Conservation (phyloP, 805 yeast genomes). For the Ogataea paraovalis region DNA sequence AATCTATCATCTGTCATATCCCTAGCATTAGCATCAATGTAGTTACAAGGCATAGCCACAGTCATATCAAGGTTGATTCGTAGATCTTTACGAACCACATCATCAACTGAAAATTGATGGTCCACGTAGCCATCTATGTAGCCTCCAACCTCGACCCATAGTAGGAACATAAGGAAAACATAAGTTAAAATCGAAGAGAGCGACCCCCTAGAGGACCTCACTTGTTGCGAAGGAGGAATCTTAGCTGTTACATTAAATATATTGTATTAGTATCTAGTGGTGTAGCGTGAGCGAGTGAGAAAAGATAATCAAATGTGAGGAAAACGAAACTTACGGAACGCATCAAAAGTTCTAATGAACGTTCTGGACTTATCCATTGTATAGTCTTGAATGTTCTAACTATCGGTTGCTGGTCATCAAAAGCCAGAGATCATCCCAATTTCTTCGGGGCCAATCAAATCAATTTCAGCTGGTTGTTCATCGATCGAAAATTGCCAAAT, state of each 20-base stretch:
- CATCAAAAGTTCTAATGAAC: constrained; percentile 54
- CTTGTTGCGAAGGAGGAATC: constrained; percentile 64
- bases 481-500: background rate
- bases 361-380: constrained; percentile 23
- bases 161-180: constrained; percentile 57
- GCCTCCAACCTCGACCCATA: constrained; percentile 84
- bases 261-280: background rate
- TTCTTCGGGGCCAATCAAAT: too few relatives aligned
- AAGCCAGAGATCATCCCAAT: background rate
- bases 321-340: constrained; percentile 50
- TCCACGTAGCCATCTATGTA: constrained; percentile 78
- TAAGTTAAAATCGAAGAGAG: constrained; percentile 61
- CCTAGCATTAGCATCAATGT: constrained; percentile 66
- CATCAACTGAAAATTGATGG: constrained; percentile 74
- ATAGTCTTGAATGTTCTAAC: background rate
- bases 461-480: too few relatives aligned
- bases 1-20: constrained; percentile 77
- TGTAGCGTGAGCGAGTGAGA: background rate
- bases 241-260: constrained; percentile 43
- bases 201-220: constrained; percentile 76
- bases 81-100: constrained; percentile 50
- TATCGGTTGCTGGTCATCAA: background rate
- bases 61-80: constrained; percentile 74
- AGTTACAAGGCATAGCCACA: constrained; percentile 81
- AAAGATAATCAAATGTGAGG: background rate